Evolutionary conservation across 257 asterid genomes (phyloP), one percentile per base, ranked within the genome.

Genomic region (Nicotiana sylvestris): DNA sequence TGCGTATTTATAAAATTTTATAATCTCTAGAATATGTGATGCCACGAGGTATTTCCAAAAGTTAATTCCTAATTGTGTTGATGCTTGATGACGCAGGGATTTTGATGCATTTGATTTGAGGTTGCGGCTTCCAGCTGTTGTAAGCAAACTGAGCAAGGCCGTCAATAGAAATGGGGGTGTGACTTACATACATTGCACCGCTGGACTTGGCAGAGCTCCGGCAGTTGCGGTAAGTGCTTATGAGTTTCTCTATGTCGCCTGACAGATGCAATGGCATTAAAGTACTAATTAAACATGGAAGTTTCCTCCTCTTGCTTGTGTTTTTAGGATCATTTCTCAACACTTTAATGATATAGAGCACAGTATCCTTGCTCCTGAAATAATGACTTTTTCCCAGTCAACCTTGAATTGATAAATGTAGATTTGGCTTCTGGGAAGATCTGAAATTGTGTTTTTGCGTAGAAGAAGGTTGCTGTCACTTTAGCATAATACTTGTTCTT

Each of bases 121-220:
- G 77, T 69, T 88, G 86, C 90, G 97, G 82, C 98, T 96, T 80
- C 98, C 99, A 33, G 97, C 93, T 39, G 99, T 94, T n/a, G 92
- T 96, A 25, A 88, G 97, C 87, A 89, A 72, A 91, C 89, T 96
- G 74, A 93, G 91, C 83, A 89, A 90, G 82, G 97, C 94, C 84
- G 60, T 94, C 58, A 89, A 86, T 53, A 86, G 64, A 76, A 94
- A 94, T 55, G 98, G 99, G 65, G 98, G 99, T 16, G 95, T 96
- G 85, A 84, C 98, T 66, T 96, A 96, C 81, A 88, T 96, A 87
- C 99, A 94, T 83, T 96, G 99, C 86, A 96, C 99, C 4, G 99
- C 99, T 83, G 99, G 99, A 68, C 95, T 96, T 76, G 99, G 98
- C 82, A 88, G 98, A 90, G 99, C 99, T 81, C 99, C 99, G 3